Base-by-base conservation (phyloP, 805 yeast genomes). In the Candida krabiensis region DNA sequence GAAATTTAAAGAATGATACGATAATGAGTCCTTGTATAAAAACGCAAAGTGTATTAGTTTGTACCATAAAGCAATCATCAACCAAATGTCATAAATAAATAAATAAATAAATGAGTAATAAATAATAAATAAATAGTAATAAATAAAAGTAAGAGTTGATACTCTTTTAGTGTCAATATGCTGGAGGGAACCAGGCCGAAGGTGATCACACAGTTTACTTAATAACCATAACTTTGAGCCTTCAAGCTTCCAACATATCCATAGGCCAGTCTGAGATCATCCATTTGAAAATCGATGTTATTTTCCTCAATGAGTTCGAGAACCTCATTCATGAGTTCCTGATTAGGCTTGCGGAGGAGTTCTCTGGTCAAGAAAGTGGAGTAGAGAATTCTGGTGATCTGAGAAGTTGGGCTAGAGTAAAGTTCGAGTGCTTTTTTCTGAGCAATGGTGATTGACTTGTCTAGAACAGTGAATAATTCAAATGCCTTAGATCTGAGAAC, bases 171-270 rank as follows among this genome's bases (percentile, higher is more conserved):
- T n/a, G n/a, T n/a, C n/a, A n/a, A n/a, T n/a, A n/a, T n/a, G n/a
- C n/a, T n/a, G n/a, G n/a, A n/a, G n/a, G n/a, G n/a, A n/a, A n/a
- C n/a, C n/a, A n/a, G n/a, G n/a, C n/a, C n/a, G n/a, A n/a, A n/a
- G n/a, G n/a, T n/a, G n/a, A n/a, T n/a, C n/a, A n/a, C n/a, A n/a
- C n/a, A n/a, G n/a, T n/a, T n/a, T n/a, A n/a, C n/a, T n/a, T n/a
- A 34, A 14, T 34, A 32, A 9, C 30, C 37, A 15, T 28, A 15
- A 11, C 28, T 27, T 27, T 18, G 16, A 6, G 23, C 21, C 13
- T 41, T 38, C 31, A 45, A 19, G 23, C 41, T 41, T 9, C 49
- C 46, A 18, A 45, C 19, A 23, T 45, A 45, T 13, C 39, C 40
- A 25, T 33, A 41, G 23, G 38, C 46, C 30, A 45, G 33, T 18